Conservation (phyloP, 176 grass and related monocot genomes). For the Zizania latifolia region DNA sequence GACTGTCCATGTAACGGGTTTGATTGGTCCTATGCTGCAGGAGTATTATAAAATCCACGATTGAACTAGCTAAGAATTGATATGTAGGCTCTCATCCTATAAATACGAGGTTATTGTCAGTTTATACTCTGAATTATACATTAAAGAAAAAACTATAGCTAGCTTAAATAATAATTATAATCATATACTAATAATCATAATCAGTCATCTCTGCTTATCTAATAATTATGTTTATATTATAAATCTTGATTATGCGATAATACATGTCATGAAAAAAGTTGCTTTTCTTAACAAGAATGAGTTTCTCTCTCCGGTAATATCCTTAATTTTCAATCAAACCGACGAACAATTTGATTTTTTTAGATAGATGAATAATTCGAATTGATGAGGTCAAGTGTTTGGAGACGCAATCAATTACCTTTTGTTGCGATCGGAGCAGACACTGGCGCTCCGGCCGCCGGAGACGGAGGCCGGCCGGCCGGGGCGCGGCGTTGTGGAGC, state of each 20-base stretch:
- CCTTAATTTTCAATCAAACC: neutral
- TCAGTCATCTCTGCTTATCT: too few species aligned
- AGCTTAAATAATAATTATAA: too few species aligned
- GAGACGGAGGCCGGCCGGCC: neutral
- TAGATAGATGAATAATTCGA: neutral
- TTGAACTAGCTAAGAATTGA: too few species aligned
- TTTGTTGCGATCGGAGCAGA: constrained; percentile 32
- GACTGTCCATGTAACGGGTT: neutral
- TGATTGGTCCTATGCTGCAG: neutral
- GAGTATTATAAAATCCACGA: neutral
- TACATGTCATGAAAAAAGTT: neutral
- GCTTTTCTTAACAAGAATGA: neutral
- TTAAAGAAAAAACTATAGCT: too few species aligned
- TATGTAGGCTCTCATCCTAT: too few species aligned
- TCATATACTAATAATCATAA: too few species aligned
- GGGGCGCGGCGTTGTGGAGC: constrained; percentile 57
- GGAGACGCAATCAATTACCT: constrained; percentile 13
- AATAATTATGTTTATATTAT: too few species aligned
- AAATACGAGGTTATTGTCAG: too few species aligned
- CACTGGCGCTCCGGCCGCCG: neutral
- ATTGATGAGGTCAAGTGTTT: neutral
- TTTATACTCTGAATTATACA: too few species aligned
- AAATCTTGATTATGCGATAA: too few species aligned
- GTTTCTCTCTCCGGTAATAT: neutral
- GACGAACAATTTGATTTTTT: too few species aligned